These are phyloP conservation scores for Dittrichia graveolens DNA, from an alignment of 129 eudicot species.

Conservation along the genomic window DNA sequence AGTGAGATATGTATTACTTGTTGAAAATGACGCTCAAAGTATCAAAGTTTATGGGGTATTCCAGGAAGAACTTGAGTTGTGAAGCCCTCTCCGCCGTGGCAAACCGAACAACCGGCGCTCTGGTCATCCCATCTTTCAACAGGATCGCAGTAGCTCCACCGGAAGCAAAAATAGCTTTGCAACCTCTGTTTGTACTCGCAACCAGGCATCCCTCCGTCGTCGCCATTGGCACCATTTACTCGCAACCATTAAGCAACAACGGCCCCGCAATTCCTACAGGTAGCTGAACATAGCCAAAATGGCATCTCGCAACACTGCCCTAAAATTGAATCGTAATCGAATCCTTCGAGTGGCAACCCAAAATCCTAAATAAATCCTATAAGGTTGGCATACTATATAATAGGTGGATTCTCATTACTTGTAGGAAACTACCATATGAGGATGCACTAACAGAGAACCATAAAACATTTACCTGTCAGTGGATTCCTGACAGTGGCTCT, in stretches of 20 bases:
- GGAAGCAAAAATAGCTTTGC: constrained; percentile 48
- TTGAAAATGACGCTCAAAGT: constrained; percentile 50
- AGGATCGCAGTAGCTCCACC: constrained; percentile 55
- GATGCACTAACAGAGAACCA: no score
- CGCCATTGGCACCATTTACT: constrained; percentile 58
- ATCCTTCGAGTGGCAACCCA: constrained; percentile 49
- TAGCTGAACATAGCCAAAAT: constrained; percentile 47
- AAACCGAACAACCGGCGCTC: constrained; percentile 62
- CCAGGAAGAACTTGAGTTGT: constrained; percentile 50
- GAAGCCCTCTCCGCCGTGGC: constrained; percentile 54
- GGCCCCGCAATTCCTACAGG: constrained; percentile 62
- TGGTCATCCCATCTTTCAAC: constrained; percentile 57
- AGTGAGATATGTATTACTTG: constrained; percentile 28
- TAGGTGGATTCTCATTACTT: no score
- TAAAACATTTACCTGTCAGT: no score
- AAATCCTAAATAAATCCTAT: no score
- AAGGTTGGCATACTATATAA: no score
- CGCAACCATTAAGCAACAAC: constrained; percentile 50
- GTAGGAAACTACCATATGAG: no score
- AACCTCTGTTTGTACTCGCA: constrained; percentile 58
- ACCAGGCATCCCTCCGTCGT: constrained; percentile 64
- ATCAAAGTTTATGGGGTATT: constrained; percentile 49
- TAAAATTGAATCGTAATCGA: constrained; percentile 50
- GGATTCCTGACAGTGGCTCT: no score
- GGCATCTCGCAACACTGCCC: constrained; percentile 70